These are phyloP conservation scores for Drechslera avenae DNA, from an alignment of 2,329 filamentous ascomycete species.

Conservation along the genomic window DNA sequence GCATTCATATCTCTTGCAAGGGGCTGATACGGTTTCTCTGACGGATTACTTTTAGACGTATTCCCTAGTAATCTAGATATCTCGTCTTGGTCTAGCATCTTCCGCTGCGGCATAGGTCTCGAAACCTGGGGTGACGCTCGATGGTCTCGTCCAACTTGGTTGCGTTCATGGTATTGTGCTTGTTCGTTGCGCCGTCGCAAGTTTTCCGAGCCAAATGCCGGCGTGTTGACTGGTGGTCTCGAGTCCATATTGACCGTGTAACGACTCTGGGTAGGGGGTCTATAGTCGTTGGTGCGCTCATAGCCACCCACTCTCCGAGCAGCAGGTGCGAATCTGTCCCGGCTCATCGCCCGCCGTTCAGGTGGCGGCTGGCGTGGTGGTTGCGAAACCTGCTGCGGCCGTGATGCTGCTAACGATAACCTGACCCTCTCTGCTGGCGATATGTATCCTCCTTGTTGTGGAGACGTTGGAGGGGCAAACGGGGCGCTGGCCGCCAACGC, in stretches of 20 bases:
- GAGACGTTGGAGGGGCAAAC: conserved; percentile 12
- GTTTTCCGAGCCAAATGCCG: conserved; percentile 32
- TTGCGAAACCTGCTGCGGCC: conserved; percentile 12
- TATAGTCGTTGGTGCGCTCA: conserved; percentile 6
- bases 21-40: conserved; percentile 27
- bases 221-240: conserved; percentile 31
- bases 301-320: conserved; percentile 6
- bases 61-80: conserved; percentile 33
- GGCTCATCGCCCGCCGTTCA: conserved; percentile 21
- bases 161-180: conserved; percentile 14
- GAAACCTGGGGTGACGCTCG: conserved; percentile 1
- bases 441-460: conserved; percentile 20
- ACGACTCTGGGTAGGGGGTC: conserved; percentile 18
- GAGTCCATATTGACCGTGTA: conserved; percentile 43
- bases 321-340: conserved; percentile 22
- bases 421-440: conserved; percentile 29
- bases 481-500: conserved; percentile 26
- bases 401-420: conserved; percentile 11
- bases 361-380: conserved; percentile 16
- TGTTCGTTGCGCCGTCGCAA: conserved; percentile 37
- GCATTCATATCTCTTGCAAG: conserved; percentile 29
- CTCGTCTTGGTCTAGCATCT: conserved; percentile 37
- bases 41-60: conserved; percentile 8
- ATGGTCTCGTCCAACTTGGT: conserved; percentile 2
- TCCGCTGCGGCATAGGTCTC: conserved; percentile 20